These are phyloP conservation scores for Yamadazyma songkhlaensis DNA, from an alignment of 1,139 yeast species.

Conservation along the genomic window DNA sequence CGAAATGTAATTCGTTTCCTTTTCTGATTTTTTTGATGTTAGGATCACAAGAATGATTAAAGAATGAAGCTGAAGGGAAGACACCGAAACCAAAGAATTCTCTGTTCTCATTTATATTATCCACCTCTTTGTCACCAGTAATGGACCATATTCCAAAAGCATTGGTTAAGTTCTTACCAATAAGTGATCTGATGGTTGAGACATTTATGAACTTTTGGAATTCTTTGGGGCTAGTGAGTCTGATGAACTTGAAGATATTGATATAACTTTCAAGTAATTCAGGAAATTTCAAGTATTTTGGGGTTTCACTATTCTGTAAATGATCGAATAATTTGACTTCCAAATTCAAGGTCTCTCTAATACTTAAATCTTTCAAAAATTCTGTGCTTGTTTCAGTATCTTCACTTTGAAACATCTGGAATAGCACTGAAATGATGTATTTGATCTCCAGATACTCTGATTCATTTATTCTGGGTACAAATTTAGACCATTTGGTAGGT, in stretches of 20 bases:
- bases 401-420: constrained; percentile 16
- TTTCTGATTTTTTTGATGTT: constrained; percentile 34
- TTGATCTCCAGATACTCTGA: constrained; percentile 39
- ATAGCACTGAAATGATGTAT: constrained; percentile 33
- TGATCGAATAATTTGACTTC: constrained; percentile 35
- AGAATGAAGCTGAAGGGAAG: constrained; percentile 65
- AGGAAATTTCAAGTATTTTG: constrained; percentile 50
- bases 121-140: constrained; percentile 16
- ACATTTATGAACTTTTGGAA: constrained; percentile 40
- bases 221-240: constrained; percentile 35
- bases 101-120: constrained; percentile 34
- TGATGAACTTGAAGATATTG: constrained; percentile 50
- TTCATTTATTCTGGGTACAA: constrained; percentile 32
- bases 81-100: constrained; percentile 70
- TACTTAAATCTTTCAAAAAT: constrained; percentile 9
- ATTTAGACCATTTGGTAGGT: constrained; percentile 23
- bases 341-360: constrained; percentile 12
- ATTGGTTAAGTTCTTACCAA: constrained; percentile 68
- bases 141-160: constrained; percentile 74
- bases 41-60: constrained; percentile 66
- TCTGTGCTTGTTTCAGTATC: background rate
- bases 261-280: constrained; percentile 49
- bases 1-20: constrained; percentile 21
- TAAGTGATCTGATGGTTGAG: constrained; percentile 40
- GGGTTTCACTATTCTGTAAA: constrained; percentile 56